Base-by-base conservation (phyloP, 345 rosid genomes). In the Trapa bicornis region DNA sequence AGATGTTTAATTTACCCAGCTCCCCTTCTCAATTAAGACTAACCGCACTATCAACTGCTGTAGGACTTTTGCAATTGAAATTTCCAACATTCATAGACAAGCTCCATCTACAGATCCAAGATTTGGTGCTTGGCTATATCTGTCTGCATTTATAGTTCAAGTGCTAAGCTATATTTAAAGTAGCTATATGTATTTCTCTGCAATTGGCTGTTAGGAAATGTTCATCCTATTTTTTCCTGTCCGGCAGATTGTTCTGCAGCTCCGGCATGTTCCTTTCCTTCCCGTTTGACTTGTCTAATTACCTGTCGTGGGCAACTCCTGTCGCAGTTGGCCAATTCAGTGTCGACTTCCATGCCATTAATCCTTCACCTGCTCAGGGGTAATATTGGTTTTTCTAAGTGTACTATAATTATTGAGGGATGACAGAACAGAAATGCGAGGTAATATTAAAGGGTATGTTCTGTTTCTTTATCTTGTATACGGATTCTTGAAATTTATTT, bases 221-320 rank as follows among this genome's bases (percentile, higher is more conserved):
- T 41, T 41, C 7, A 41, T 41, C 43, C 43, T 41, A 3, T 1
- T 41, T 41, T 41, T 41, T 41, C 7, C 43, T 41, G 43, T 41
- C 43, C 42, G 32, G 50, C 68, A 68, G 68, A 68, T 73, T 47
- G 91, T 90, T 73, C 84, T 94, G 79, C 78, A 91, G 80, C 96
- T 94, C 61, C 93, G 99, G 75, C 95, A 91, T 68, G 99, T 89
- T 79, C 99, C 99, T 39, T 75, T 94, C 68, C 88, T 94, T 66
- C 97, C 97, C 99, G 3, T 94, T 94, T 76, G 89, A 80, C 82
- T 80, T 91, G 86, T 75, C 91, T 83, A 94, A 94, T 81, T 94
- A 94, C 88, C 86, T 94, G 53, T 79, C 91, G 64, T 94, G 96
- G 6, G 91, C 91, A 61, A 94, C 99, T 42, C 96, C 99, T 45